Conservation (phyloP, 495 filamentous ascomycete genomes). For the Viridothelium virens region DNA sequence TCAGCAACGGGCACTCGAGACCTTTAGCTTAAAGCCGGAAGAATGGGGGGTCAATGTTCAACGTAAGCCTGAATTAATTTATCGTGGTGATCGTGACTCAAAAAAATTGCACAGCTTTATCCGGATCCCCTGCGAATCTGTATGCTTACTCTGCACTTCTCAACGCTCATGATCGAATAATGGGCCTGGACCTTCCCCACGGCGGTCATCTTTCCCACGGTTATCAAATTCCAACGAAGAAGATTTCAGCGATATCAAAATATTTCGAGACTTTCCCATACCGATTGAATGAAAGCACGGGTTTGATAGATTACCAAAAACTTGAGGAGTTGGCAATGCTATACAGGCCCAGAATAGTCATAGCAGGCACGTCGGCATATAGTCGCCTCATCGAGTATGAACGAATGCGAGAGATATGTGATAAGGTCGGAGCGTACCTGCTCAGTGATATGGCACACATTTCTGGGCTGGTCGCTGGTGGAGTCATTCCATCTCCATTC, state of each 20-base stretch:
- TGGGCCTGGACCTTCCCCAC: conserved; percentile 95
- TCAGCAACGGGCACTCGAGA: conserved; percentile 77
- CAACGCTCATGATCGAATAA: conserved; percentile 85
- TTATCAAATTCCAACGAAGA: conserved; percentile 96
- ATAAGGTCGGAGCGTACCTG: conserved; percentile 89
- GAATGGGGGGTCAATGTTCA: conserved; percentile 99
- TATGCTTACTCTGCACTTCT: conserved; percentile 91
- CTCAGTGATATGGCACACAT: conserved; percentile 99
- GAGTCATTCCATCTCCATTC: conserved; percentile 92
- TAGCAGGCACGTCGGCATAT: conserved; percentile 97
- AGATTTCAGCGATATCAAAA: conserved; percentile 96
- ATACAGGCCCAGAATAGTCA: conserved; percentile 91
- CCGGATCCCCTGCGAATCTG: conserved; percentile 91
- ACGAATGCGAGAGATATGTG: conserved; percentile 92
- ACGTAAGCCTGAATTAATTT: conserved; percentile 46
- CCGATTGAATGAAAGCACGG: conserved; percentile 81
- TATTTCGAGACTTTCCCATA: conserved; percentile 98
- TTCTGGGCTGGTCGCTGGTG: conserved; percentile 87
- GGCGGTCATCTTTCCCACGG: conserved; percentile 96
- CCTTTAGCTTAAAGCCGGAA: conserved; percentile 71
- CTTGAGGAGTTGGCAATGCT: conserved; percentile 87
- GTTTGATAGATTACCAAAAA: conserved; percentile 93
- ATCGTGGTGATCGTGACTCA: conserved; percentile 13
- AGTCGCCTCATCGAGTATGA: conserved; percentile 96
- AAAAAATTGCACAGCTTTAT: conserved; percentile 59